phyloP scores from a whole-genome alignment of 73 alveolate species.

The Symbiodinium natans region DNA sequence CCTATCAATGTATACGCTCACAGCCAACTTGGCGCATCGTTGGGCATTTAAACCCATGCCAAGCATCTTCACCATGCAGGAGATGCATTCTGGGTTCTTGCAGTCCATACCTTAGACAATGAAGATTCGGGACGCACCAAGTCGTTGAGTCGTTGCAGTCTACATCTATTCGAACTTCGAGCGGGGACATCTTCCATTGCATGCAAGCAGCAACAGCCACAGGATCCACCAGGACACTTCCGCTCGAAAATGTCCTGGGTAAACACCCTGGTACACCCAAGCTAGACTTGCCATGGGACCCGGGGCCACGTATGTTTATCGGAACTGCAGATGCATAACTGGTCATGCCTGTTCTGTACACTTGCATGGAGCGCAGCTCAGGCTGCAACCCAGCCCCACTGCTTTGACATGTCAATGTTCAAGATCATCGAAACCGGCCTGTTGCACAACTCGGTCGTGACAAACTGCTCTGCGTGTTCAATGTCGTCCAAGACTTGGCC shows the following conservation, averaged over 20 bases:
- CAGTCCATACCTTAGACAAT: slow-evolving; percentile 57
- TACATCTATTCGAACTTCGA: too few species aligned
- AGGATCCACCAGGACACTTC: slow-evolving; percentile 25
- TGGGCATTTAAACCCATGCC: background rate
- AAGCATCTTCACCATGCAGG: slow-evolving; percentile 64
- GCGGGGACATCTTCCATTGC: too few species aligned
- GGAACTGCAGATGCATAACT: too few species aligned
- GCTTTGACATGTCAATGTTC: slow-evolving; percentile 78
- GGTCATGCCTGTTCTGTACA: too few species aligned
- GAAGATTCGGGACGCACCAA: too few species aligned
- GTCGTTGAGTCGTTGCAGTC: too few species aligned
- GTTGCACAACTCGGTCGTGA: background rate
- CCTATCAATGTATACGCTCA: too few species aligned
- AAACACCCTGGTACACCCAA: background rate
- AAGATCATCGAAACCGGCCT: slow-evolving; percentile 84
- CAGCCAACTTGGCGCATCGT: too few species aligned
- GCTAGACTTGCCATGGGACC: background rate
- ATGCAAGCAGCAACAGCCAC: slow-evolving; percentile 52
- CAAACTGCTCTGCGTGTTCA: too few species aligned
- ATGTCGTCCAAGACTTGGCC: too few species aligned
- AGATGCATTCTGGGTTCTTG: slow-evolving; percentile 51
- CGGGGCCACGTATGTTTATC: too few species aligned
- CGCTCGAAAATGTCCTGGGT: slow-evolving; percentile 60
- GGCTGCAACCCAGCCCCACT: slow-evolving; percentile 81
- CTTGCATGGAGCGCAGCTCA: too few species aligned